Percentiles rank a stretch among this genome's conserved stretches.
These are phyloP conservation scores for Tulasnella sp. DNA, from an alignment of 768 basidiomycete species.

Conservation along the genomic window DNA sequence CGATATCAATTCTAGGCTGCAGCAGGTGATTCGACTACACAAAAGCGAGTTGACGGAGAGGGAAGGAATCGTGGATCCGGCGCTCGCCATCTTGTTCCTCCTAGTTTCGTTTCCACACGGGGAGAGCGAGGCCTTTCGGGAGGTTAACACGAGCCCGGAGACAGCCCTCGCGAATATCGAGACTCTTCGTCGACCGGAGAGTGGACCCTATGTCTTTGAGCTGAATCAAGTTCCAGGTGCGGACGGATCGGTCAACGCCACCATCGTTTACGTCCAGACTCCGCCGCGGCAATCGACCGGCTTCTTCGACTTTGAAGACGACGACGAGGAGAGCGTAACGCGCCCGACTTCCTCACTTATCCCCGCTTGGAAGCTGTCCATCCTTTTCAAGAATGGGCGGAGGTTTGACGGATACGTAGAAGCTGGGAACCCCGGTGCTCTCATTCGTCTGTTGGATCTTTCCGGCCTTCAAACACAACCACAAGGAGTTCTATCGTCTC, in stretches of 20 bases:
- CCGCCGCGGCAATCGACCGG: constrained; percentile 47
- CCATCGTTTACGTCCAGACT: constrained; percentile 79
- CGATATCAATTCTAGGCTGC: not conserved
- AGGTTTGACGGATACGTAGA: constrained; percentile 87
- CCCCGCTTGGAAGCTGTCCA: constrained; percentile 90
- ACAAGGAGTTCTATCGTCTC: constrained; percentile 71
- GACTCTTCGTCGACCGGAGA: not conserved
- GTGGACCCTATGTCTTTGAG: not conserved
- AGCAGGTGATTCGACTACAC: not conserved
- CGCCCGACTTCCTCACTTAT: constrained; percentile 49
- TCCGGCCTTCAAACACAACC: not conserved
- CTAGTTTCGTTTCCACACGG: not conserved
- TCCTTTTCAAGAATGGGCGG: constrained; percentile 91
- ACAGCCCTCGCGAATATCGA: not conserved
- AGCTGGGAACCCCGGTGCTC: constrained; percentile 41
- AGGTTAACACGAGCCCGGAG: not conserved
- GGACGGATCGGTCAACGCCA: constrained; percentile 77
- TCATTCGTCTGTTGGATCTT: not conserved
- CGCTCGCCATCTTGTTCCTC: not conserved
- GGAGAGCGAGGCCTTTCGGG: not conserved
- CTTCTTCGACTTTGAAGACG: not conserved
- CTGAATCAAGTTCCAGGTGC: constrained; percentile 73
- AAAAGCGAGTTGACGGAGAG: not conserved
- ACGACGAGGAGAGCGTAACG: not conserved
- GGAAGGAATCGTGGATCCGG: not conserved